These are phyloP conservation scores for Podila epicladia DNA, from an alignment of 192 early-diverging fungal species.

Conservation along the genomic window DNA sequence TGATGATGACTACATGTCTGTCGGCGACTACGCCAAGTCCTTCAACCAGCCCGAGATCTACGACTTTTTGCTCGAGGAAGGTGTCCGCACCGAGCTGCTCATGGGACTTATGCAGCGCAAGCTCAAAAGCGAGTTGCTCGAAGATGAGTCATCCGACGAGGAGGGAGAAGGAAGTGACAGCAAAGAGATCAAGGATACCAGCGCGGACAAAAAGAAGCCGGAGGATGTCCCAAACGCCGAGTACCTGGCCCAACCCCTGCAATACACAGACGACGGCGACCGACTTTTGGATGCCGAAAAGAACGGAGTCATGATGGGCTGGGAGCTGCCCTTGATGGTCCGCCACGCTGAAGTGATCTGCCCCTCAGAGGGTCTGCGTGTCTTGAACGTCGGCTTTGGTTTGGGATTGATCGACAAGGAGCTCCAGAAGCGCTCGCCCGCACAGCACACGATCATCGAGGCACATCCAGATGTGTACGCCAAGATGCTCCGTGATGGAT, in stretches of 20 bases:
- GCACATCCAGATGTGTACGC: constrained; percentile 97
- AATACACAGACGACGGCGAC: constrained; percentile 79
- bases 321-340: constrained; percentile 95
- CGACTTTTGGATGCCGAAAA: constrained; percentile 84
- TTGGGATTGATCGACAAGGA: constrained; percentile 90
- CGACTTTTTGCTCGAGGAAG: constrained; percentile 82
- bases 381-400: constrained; percentile 89
- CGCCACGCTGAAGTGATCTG: constrained; percentile 85
- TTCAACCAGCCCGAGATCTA: constrained; percentile 78
- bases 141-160: constrained; percentile 46
- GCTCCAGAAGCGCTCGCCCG: constrained; percentile 78
- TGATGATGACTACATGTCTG: constrained; percentile 77
- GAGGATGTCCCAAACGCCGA: constrained; percentile 75
- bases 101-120: constrained; percentile 60
- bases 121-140: constrained; percentile 24
- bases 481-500: constrained; percentile 83
- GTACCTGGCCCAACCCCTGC: constrained; percentile 81
- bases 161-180: constrained; percentile 38
- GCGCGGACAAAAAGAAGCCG: constrained; percentile 19
- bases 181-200: neutral
- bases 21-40: constrained; percentile 83
- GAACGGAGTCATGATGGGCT: constrained; percentile 99
- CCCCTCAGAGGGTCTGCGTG: constrained; percentile 61
- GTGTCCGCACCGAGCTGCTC: constrained; percentile 85
- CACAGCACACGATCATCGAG: constrained; percentile 91